A percentile compares a stretch with the other conserved stretches of the same genome.
phyloP scores from a whole-genome alignment of 2,329 filamentous ascomycete genomes.

The Curvularia sp. region DNA sequence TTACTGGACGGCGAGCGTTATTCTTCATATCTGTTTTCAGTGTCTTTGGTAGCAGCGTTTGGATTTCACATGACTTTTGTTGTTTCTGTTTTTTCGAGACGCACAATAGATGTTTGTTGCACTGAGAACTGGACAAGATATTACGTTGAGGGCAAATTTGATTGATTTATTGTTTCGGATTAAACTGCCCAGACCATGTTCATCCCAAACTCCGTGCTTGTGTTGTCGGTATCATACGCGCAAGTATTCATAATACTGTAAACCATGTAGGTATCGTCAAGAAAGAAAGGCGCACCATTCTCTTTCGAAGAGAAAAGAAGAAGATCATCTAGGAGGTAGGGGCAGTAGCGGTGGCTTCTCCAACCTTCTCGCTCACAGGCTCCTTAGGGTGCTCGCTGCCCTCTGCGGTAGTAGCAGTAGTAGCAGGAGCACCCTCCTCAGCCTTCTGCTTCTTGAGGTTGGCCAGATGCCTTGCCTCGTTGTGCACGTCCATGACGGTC shows the following conservation, averaged over 20 bases:
- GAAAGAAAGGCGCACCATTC: constrained; percentile 7
- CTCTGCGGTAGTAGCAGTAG: constrained; percentile 51
- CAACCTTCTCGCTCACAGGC: constrained; percentile 25
- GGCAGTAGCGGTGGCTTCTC: constrained; percentile 17
- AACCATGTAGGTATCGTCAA: constrained; percentile 23
- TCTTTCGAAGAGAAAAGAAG: background rate
- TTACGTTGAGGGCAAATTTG: constrained; percentile 1
- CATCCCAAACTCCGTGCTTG: constrained; percentile 16
- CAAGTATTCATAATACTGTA: constrained; percentile 20
- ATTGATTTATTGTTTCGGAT: constrained; percentile 2
- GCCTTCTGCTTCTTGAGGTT: constrained; percentile 72
- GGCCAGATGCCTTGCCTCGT: constrained; percentile 85
- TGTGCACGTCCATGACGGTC: constrained; percentile 93
- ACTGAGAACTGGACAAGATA: background rate
- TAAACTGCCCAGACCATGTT: constrained; percentile 3
- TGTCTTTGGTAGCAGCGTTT: background rate
- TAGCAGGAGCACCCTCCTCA: constrained; percentile 49
- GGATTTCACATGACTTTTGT: background rate
- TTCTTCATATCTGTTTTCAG: constrained; percentile 1
- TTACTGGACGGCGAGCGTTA: background rate
- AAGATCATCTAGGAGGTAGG: constrained; percentile 15
- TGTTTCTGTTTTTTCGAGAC: background rate
- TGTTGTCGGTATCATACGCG: constrained; percentile 14
- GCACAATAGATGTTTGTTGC: background rate
- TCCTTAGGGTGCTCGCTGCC: constrained; percentile 53